Evolutionary conservation across 1,284 basidiomycete genomes (phyloP), one percentile per base, ranked within the genome.

Genomic region (Puccinia polysora): DNA sequence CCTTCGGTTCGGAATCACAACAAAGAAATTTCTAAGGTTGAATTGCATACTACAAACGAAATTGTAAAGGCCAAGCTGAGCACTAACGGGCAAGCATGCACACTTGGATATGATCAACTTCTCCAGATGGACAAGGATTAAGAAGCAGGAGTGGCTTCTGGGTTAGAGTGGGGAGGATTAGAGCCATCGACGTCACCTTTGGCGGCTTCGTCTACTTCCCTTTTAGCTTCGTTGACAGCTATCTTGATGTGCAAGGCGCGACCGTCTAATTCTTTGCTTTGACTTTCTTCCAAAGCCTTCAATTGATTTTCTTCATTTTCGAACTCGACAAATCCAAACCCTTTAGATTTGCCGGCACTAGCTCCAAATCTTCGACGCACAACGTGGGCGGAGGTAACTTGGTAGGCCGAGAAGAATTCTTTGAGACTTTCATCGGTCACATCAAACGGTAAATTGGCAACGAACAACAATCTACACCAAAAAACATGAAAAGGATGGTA

Each of bases 321-420:
- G 74, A 94, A 89, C 77, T 93, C 91, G 77, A 95, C 91, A 79
- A 95, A 95, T 73, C 90, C 93, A 80, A 92, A 96, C 74, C 92
- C 92, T 82, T 93, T 94, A 84, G 88, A 90, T 82, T 85, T 88
- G 79, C 87, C 76, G 7, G 73, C 85, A 75, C 87, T 86, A 67
- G 86, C 84, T 14, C 89, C 89, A 84, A 86, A 90, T 78, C 88
- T 87, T 78, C 87, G 84, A 78, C 86, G 87, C 76, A 94, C 89
- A 75, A 96, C 88, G 76, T 89, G 89, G 70, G 91, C 91, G 75
- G 88, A 88, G 78, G 85, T 84, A 75, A 93, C 89, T 53, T 82
- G 83, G 82, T 94, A 87, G 75, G 85, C 88, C 43, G 86, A 88
- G 84, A 96, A 95, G 77, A 94, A 84, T 59, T 85, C 82, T 50